phyloP scores from a whole-genome alignment of 2,329 filamentous ascomycete genomes.

The Talaromyces marneffei region DNA sequence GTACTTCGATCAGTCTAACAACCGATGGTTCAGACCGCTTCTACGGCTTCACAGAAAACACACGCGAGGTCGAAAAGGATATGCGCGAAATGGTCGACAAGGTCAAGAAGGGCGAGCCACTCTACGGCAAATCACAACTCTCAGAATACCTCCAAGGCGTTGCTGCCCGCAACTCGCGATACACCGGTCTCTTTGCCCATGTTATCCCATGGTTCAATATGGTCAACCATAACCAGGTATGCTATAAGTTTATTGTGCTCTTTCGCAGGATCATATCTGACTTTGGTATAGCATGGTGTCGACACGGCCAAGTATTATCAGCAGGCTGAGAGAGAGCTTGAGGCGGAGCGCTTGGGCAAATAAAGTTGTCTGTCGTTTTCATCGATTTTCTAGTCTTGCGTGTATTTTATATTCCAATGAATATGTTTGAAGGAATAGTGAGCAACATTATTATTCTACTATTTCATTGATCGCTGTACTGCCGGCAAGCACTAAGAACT shows the following conservation, averaged over 20 bases:
- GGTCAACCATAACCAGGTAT: slow-evolving; percentile 77
- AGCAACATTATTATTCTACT: background rate
- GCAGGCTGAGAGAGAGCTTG: slow-evolving; percentile 88
- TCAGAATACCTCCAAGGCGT: slow-evolving; percentile 91
- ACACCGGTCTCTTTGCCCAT: slow-evolving; percentile 76
- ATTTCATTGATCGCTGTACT: too few species aligned
- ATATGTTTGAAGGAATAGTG: background rate
- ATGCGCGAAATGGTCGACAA: slow-evolving; percentile 98
- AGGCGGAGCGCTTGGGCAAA: slow-evolving; percentile 58
- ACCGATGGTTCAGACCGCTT: slow-evolving; percentile 64
- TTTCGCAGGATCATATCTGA: slow-evolving; percentile 12
- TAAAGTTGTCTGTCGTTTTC: slow-evolving; percentile 15
- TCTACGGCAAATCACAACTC: slow-evolving; percentile 76
- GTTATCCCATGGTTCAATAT: slow-evolving; percentile 97
- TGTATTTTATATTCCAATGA: slow-evolving; percentile 13
- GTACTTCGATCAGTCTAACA: background rate
- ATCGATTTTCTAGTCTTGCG: slow-evolving; percentile 15
- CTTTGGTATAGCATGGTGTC: slow-evolving; percentile 67
- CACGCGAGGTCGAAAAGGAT: slow-evolving; percentile 87
- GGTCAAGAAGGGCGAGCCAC: slow-evolving; percentile 82
- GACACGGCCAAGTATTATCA: slow-evolving; percentile 98
- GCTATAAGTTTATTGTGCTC: slow-evolving; percentile 15
- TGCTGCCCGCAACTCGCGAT: slow-evolving; percentile 85
- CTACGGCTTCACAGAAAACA: slow-evolving; percentile 90
- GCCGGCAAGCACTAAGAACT: background rate